phyloP scores from a whole-genome alignment of 2,329 filamentous ascomycete species.

The Fusarium nematophilum region DNA sequence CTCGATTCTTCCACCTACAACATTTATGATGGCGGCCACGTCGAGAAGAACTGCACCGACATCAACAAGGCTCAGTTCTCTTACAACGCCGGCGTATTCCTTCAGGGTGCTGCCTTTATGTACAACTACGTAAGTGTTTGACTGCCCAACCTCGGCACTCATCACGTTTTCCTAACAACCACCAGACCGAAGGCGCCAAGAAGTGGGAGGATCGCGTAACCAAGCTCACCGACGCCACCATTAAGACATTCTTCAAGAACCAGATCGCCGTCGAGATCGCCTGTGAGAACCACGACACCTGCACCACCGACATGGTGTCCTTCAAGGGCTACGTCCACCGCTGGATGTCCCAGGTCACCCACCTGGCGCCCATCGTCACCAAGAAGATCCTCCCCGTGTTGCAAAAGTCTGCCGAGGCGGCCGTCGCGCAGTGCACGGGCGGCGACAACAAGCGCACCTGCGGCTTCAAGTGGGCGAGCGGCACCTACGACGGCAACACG shows the following conservation, averaged over 20 bases:
- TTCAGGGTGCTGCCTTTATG: slow-evolving; percentile 71
- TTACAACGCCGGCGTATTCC: slow-evolving; percentile 69
- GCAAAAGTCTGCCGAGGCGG: slow-evolving; percentile 63
- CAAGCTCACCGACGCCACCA: slow-evolving; percentile 51
- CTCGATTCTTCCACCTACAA: slow-evolving; percentile 70
- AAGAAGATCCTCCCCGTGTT: slow-evolving; percentile 64
- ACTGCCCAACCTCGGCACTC: no score
- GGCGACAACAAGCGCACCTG: slow-evolving; percentile 62
- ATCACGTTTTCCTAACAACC: slow-evolving; percentile 9
- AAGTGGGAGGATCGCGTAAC: slow-evolving; percentile 65
- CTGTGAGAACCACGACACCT: slow-evolving; percentile 66
- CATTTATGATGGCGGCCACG: slow-evolving; percentile 68
- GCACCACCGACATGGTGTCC: slow-evolving; percentile 71
- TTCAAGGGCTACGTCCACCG: slow-evolving; percentile 72
- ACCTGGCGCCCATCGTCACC: slow-evolving; percentile 65
- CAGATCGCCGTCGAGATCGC: slow-evolving; percentile 70
- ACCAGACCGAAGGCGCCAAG: slow-evolving; percentile 58
- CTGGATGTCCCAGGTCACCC: slow-evolving; percentile 65
- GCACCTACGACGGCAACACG: slow-evolving; percentile 63
- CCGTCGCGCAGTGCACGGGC: slow-evolving; percentile 65
- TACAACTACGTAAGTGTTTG: slow-evolving; percentile 64
- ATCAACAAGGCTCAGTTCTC: slow-evolving; percentile 69
- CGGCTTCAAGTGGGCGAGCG: slow-evolving; percentile 65
- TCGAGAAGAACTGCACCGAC: slow-evolving; percentile 63
- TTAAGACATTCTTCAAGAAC: slow-evolving; percentile 64